phyloP scores from a whole-genome alignment of 768 basidiomycete species.

The Lactifluus hygrophoroides region DNA sequence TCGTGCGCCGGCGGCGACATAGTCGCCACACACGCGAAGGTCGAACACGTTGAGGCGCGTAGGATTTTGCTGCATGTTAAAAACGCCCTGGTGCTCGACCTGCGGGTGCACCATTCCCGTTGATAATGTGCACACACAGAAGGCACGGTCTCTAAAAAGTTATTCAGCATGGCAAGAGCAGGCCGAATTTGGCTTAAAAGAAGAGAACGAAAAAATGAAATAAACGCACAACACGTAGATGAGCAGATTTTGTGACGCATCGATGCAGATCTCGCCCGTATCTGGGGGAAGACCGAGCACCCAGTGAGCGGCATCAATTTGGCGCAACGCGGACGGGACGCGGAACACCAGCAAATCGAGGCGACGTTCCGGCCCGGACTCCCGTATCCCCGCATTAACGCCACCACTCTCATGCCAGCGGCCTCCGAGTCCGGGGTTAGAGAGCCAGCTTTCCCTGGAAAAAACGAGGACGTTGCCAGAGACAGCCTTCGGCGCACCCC shows the following conservation, averaged over 20 bases:
- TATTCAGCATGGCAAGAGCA: too few species aligned
- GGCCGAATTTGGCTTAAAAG: too few species aligned
- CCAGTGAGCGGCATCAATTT: conserved; percentile 3
- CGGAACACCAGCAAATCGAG: conserved; percentile 3
- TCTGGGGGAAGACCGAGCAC: background rate
- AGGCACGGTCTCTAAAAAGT: background rate
- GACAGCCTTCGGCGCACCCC: background rate
- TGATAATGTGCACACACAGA: conserved; percentile 3
- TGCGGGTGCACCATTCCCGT: background rate
- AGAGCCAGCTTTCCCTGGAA: background rate
- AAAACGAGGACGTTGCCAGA: conserved; percentile 6
- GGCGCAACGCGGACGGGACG: background rate
- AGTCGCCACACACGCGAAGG: conserved; percentile 1
- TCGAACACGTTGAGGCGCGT: background rate
- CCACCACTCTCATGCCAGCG: too few species aligned
- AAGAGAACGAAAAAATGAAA: too few species aligned
- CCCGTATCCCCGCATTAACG: too few species aligned
- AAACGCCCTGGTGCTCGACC: background rate
- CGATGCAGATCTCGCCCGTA: background rate
- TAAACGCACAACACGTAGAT: conserved; percentile 7
- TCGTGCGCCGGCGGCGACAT: background rate
- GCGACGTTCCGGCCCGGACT: background rate
- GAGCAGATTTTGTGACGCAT: conserved; percentile 9
- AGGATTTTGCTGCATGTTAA: background rate
- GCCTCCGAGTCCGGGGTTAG: background rate